These are phyloP conservation scores for Cicer pinnatifidum DNA, from an alignment of 306 rosid species.

Conservation along the genomic window DNA sequence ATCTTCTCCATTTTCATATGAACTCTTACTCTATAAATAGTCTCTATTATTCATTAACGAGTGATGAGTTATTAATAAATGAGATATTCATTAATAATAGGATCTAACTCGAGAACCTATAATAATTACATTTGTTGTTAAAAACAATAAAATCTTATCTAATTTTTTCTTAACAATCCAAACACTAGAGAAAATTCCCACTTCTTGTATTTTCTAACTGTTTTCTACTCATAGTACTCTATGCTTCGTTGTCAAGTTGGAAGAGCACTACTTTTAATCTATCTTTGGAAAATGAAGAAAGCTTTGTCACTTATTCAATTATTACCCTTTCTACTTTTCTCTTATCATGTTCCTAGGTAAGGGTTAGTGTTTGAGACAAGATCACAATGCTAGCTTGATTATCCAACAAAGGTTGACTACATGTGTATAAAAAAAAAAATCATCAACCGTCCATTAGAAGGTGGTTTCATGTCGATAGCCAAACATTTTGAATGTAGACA, in stretches of 20 bases:
- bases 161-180: conserved; percentile 4
- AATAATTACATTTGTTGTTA: not conserved
- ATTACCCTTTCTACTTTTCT: conserved; percentile 40
- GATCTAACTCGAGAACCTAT: too few species aligned
- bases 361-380: conserved; percentile 42
- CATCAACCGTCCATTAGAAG: conserved; percentile 38
- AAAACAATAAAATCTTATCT: not conserved
- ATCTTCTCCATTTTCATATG: too few species aligned
- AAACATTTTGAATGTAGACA: conserved; percentile 48
- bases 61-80: too few species aligned
- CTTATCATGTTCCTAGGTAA: conserved; percentile 42
- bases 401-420: conserved; percentile 46
- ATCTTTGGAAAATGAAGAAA: conserved; percentile 48
- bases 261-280: conserved; percentile 36
- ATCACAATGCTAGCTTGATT: conserved; percentile 33
- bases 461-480: conserved; percentile 39
- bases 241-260: conserved; percentile 47
- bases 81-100: too few species aligned
- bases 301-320: conserved; percentile 44
- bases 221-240: conserved; percentile 35
- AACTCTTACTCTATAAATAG: too few species aligned
- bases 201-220: conserved; percentile 9
- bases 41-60: too few species aligned
- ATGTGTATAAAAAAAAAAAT: conserved; percentile 21
- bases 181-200: not conserved